phyloP scores from a whole-genome alignment of 2,329 filamentous ascomycete genomes.

The Phialophora tarda region DNA sequence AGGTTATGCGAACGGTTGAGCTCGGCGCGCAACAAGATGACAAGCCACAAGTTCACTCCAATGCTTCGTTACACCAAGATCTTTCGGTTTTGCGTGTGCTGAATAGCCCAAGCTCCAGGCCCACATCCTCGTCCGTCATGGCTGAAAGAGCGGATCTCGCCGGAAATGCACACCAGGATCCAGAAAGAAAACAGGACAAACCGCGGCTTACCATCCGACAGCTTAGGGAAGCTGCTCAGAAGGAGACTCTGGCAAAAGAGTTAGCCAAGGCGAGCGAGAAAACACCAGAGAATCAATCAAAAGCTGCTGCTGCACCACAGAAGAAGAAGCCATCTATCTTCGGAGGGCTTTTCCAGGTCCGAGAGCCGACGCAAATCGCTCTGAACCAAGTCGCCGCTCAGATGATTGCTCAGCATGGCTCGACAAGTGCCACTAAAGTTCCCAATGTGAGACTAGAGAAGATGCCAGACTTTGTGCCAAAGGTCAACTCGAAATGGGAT shows the following conservation, averaged over 20 bases:
- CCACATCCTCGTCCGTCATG: background rate
- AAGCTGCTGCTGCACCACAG: slow-evolving; percentile 8
- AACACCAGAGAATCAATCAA: slow-evolving; percentile 5
- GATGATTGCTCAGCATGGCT: slow-evolving; percentile 46
- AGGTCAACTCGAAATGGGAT: slow-evolving; percentile 62
- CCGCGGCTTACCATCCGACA: slow-evolving; percentile 32
- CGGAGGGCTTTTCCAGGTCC: slow-evolving; percentile 54
- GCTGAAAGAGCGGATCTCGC: background rate
- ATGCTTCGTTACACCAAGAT: background rate
- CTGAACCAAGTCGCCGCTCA: slow-evolving; percentile 53
- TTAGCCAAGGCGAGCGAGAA: slow-evolving; percentile 1
- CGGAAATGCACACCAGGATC: background rate
- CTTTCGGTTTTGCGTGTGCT: background rate
- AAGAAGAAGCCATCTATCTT: slow-evolving; percentile 48
- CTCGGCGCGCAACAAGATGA: background rate
- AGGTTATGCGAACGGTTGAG: background rate
- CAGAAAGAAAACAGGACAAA: slow-evolving; percentile 5
- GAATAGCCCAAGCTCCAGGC: background rate
- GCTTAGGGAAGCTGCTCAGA: slow-evolving; percentile 28
- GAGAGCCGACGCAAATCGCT: slow-evolving; percentile 56
- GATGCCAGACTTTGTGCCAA: slow-evolving; percentile 56
- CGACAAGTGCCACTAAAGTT: slow-evolving; percentile 46
- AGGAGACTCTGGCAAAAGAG: slow-evolving; percentile 12
- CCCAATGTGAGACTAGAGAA: slow-evolving; percentile 52
- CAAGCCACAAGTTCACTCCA: background rate